Evolutionary conservation across 1,284 basidiomycete species (phyloP).

Genomic region (Leccinum variabile): DNA sequence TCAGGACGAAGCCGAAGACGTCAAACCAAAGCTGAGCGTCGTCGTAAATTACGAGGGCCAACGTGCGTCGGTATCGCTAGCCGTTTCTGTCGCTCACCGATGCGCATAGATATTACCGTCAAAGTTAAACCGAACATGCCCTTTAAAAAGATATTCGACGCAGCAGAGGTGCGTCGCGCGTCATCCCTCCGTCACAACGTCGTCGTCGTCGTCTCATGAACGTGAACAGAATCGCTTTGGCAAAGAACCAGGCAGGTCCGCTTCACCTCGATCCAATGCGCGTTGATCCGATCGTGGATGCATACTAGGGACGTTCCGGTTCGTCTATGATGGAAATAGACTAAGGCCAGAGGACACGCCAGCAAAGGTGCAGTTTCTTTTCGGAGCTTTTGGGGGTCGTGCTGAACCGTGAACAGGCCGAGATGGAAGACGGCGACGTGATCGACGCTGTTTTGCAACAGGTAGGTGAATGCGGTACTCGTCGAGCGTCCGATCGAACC

Average conservation of each 20-base stretch:
- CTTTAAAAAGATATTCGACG: slow-evolving; percentile 66
- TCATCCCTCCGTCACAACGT: not conserved
- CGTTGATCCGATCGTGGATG: not conserved
- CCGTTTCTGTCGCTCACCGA: not conserved
- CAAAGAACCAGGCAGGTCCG: slow-evolving; percentile 51
- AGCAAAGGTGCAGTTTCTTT: slow-evolving; percentile 40
- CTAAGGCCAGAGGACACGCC: slow-evolving; percentile 52
- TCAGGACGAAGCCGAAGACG: slow-evolving; percentile 57
- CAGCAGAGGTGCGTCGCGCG: slow-evolving; percentile 54
- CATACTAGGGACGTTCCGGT: slow-evolving; percentile 60
- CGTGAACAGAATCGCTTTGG: slow-evolving; percentile 53
- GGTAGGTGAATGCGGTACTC: slow-evolving; percentile 17
- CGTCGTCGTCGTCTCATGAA: not conserved
- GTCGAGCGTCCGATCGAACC: not conserved
- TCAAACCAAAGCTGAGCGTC: slow-evolving; percentile 68
- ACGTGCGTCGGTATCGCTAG: slow-evolving; percentile 30
- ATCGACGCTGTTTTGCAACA: slow-evolving; percentile 33
- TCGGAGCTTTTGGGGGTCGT: not conserved
- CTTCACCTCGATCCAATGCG: not conserved
- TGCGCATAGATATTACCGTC: slow-evolving; percentile 54
- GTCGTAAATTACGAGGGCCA: slow-evolving; percentile 52
- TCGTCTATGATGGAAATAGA: slow-evolving; percentile 53
- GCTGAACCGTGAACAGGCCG: slow-evolving; percentile 13
- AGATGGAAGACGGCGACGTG: slow-evolving; percentile 32
- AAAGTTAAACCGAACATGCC: slow-evolving; percentile 63